Base-by-base conservation (phyloP, 495 filamentous ascomycete genomes). In the Tuber microsphaerosporum region DNA sequence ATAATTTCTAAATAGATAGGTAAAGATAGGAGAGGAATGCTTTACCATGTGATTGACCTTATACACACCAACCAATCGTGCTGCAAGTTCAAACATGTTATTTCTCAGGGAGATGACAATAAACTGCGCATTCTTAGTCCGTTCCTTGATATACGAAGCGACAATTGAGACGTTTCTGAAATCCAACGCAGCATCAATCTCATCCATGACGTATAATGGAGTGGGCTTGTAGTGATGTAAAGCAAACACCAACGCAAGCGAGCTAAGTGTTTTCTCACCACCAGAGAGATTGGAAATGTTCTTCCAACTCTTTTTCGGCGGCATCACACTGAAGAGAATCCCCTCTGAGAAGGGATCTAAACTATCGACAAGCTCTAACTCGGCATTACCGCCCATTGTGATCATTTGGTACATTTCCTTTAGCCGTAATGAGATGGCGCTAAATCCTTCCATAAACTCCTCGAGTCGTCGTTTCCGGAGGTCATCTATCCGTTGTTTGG, bases 321-420 rank as follows among this genome's bases (percentile, higher is more conserved):
- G 95, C 95, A 99, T 99, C 73, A 99, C 95, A 71, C 90, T 92
- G 84, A 99, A 99, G 48, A 97, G 84, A 74, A 99, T 98, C 10
- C 95, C 95, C 82, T 99, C 95, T 8, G 92, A 93, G 86, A 99
- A 99, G 6, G 95, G 95, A 84, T 99, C 95, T 6, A 99, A 86
- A 1, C 90, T 93, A 84, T 99, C 95, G 34, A 99, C 95, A 42
- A 99, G 89, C 83, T 99, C 95, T 20, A 99, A 87, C 86, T 98
- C 96, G 12, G 95, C 95, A 81, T 99, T 99, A 65, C 95, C 95
- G 76, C 95, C 95, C 95, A 99, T 99, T 42, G 95, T 99, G 84
- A 99, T 99, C 95, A 99, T 97, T 84, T 98, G 95, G 85, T 99
- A 99, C 95, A 99, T 99, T 84, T 99, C 95, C 86, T 99, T 99